Evolutionary conservation across 164 flowering plant genomes (phyloP), one percentile per base, ranked within the genome.

Genomic region (Macadamia tetraphylla): DNA sequence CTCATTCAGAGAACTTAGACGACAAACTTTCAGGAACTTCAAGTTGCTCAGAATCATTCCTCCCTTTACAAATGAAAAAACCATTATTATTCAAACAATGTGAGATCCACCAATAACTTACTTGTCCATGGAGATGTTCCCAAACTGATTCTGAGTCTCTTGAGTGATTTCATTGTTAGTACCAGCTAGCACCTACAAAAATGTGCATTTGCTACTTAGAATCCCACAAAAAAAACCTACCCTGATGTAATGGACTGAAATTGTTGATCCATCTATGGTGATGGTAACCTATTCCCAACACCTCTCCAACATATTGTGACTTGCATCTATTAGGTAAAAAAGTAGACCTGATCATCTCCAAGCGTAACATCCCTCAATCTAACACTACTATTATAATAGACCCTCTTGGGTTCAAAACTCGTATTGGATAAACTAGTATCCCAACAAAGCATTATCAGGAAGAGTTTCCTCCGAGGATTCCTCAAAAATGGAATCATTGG

Each of bases 261-360:
- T 6, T 6, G 56, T 12, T 46, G 74, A 1, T 8, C 29, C n/a
- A 1, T 63, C 30, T 46, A 18, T 9, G 78, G 75, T 12, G 58
- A 44, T 11, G 23, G 66, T 12, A 31, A 32, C 48, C 43, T 51
- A 18, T 29, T 29, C 13, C 3, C 18, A 9, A 35, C 71, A 0
- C 77, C 84, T 63, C 99, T 79, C 97, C 97, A 92, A 73, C 99
- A 94, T 9, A 29, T 60, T 2, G 75, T 78, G 1, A 35, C 29
- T 1, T 79, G 76, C 0, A 84, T 70, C 13, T 56, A 70, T 8
- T 67, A 73, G 14, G 73, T 77, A 0, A 86, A 57, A 30, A 84
- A 92, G 67, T 97, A 94, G 29, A 88, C 78, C n/a, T 89, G 92
- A 29, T 67, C 63, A 14, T 84, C 91, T 0, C 98, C 97, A 44